A percentile compares a stretch with the other conserved stretches of the same genome.
Evolutionary conservation across 148 eudicot genomes (phyloP).

Genomic region (Pharnaceum exiguum): DNA sequence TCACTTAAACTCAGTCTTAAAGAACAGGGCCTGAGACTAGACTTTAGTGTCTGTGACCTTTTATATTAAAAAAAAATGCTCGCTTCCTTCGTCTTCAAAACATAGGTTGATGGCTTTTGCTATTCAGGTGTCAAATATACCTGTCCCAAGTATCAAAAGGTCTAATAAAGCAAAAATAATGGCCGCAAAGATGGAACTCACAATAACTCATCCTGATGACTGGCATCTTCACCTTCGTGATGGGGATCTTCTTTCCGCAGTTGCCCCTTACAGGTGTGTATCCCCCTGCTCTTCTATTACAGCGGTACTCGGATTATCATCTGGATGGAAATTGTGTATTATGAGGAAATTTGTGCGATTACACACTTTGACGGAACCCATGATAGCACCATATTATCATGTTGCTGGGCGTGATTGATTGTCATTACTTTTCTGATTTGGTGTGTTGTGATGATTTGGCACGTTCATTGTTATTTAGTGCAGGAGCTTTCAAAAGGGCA

Average conservation of each 20-base stretch:
- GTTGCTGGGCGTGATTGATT: no score
- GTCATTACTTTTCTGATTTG: background rate
- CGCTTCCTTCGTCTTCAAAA: no score
- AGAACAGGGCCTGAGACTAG: no score
- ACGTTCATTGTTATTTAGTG: constrained; percentile 37
- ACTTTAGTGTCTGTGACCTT: no score
- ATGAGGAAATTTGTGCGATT: no score
- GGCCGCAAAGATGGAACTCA: constrained; percentile 64
- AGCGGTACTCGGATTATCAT: no score
- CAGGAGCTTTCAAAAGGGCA: constrained; percentile 76
- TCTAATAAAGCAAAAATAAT: constrained; percentile 23
- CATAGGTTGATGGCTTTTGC: background rate
- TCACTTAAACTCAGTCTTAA: no score
- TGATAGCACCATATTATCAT: no score
- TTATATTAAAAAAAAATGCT: no score
- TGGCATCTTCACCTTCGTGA: constrained; percentile 99
- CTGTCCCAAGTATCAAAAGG: constrained; percentile 20
- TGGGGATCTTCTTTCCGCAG: constrained; percentile 82
- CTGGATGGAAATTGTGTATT: no score
- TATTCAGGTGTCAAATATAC: constrained; percentile 37
- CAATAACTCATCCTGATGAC: constrained; percentile 86
- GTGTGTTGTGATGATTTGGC: background rate
- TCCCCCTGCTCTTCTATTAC: no score
- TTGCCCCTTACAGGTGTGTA: constrained; percentile 76
- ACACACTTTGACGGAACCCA: no score